These are phyloP conservation scores for Cutaneotrichosporon cutaneum DNA, from an alignment of 1,284 basidiomycete genomes.

Conservation along the genomic window DNA sequence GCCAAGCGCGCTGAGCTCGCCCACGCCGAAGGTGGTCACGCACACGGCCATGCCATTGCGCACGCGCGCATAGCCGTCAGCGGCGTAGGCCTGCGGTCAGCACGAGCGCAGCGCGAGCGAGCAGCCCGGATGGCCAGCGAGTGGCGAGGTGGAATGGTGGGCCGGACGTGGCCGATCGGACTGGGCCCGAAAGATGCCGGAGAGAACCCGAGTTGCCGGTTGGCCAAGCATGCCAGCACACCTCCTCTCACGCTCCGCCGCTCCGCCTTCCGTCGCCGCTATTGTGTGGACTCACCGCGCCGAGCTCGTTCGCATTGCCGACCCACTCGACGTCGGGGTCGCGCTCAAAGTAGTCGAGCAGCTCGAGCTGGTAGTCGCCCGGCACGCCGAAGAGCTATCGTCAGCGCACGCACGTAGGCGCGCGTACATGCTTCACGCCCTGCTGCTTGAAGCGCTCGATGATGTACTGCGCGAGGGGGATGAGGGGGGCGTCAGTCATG, in stretches of 20 bases:
- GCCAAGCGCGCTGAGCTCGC: slow-evolving; percentile 73
- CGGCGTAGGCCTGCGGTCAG: slow-evolving; percentile 66
- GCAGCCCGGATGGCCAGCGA: no score
- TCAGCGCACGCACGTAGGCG: neutral
- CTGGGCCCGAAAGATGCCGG: neutral
- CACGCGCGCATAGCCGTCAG: slow-evolving; percentile 88
- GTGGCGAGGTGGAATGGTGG: neutral
- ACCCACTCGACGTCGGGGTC: slow-evolving; percentile 78
- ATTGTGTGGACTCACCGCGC: slow-evolving; percentile 61
- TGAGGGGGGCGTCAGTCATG: slow-evolving; percentile 10
- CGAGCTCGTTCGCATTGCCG: slow-evolving; percentile 87
- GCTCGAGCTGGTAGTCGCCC: slow-evolving; percentile 86
- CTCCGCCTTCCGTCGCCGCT: no score
- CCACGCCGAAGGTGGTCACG: slow-evolving; percentile 79
- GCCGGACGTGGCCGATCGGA: neutral
- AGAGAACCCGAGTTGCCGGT: neutral
- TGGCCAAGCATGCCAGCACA: neutral
- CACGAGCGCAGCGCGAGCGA: neutral
- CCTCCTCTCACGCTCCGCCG: neutral
- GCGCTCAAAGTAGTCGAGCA: slow-evolving; percentile 77
- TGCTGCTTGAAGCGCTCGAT: slow-evolving; percentile 61
- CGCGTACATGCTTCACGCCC: slow-evolving; percentile 45
- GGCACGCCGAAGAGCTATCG: slow-evolving; percentile 75
- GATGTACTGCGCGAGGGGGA: slow-evolving; percentile 57
- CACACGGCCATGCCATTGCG: slow-evolving; percentile 73